phyloP scores from a whole-genome alignment of 23 red algal genomes.

The Gracilaria domingensis region DNA sequence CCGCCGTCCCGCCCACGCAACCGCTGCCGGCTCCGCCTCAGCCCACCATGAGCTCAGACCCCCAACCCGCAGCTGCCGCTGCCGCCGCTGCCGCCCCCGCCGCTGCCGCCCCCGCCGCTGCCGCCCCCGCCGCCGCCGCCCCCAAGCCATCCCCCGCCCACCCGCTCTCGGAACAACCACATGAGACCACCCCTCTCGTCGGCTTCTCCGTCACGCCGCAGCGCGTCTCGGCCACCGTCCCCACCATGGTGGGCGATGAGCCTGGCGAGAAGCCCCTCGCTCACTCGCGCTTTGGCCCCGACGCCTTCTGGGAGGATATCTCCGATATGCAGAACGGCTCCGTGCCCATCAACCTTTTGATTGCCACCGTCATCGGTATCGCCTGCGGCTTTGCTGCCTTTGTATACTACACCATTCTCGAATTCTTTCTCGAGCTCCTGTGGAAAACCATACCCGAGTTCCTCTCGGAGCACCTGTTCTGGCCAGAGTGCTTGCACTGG shows the following conservation, averaged over 20 bases:
- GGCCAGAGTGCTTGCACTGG: constrained; percentile 63
- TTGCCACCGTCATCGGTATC: constrained; percentile 75
- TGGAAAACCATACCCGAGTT: constrained; percentile 73
- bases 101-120: not conserved
- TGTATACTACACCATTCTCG: constrained; percentile 85
- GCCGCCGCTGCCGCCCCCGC: not conserved
- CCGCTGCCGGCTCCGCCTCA: constrained; percentile 7
- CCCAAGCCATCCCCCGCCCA: not conserved
- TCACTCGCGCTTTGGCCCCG: constrained; percentile 59
- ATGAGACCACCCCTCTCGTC: not conserved
- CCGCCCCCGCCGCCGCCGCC: not conserved
- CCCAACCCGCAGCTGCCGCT: not conserved
- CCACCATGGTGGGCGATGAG: not conserved
- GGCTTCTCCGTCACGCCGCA: not conserved
- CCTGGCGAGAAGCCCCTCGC: not conserved
- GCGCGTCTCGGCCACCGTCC: not conserved
- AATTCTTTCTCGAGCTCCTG: constrained; percentile 80
- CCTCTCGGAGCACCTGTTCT: constrained; percentile 33
- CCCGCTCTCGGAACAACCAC: not conserved
- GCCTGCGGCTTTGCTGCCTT: constrained; percentile 82
- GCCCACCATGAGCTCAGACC: not conserved
- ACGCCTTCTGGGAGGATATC: constrained; percentile 73
- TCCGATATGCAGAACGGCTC: constrained; percentile 60
- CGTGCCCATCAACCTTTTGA: constrained; percentile 74
- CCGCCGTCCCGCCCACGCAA: too few species aligned